Percentiles rank a stretch among this genome's conserved stretches.
Evolutionary conservation across 768 basidiomycete species (phyloP).

Genomic region (Fistulinella prunicolor): DNA sequence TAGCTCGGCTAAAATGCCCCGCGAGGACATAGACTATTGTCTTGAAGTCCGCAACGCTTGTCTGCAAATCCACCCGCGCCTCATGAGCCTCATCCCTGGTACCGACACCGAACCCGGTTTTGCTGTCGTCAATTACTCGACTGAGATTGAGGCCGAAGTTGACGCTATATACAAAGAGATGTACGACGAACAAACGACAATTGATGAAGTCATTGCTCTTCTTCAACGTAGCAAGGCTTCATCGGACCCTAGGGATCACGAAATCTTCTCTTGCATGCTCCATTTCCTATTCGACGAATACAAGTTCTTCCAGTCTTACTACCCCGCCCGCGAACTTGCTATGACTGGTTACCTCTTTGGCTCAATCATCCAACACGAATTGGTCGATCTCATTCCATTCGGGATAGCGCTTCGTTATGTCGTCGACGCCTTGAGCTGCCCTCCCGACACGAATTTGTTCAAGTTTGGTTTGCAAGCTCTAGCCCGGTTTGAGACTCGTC

Average conservation of each 20-base stretch:
- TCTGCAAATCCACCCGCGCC: constrained; percentile 90
- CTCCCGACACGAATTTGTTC: constrained; percentile 90
- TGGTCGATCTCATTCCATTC: constrained; percentile 91
- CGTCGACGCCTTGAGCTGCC: constrained; percentile 87
- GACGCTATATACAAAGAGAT: constrained; percentile 96
- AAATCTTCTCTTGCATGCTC: constrained; percentile 99
- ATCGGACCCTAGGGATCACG: constrained; percentile 80
- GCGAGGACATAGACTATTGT: constrained; percentile 80
- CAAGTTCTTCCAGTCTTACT: constrained; percentile 97
- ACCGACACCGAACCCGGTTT: constrained; percentile 90
- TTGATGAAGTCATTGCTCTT: constrained; percentile 90
- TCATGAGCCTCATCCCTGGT: constrained; percentile 89
- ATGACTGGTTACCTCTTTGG: constrained; percentile 98
- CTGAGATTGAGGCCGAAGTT: constrained; percentile 90
- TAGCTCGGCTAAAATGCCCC: constrained; percentile 71
- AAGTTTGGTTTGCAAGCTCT: constrained; percentile 94
- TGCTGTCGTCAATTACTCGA: constrained; percentile 79
- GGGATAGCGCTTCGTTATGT: constrained; percentile 97
- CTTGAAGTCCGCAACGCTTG: constrained; percentile 91
- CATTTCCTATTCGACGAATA: constrained; percentile 99
- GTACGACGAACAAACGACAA: constrained; percentile 93
- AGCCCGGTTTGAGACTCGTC: constrained; percentile 77
- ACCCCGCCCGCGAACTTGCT: constrained; percentile 87
- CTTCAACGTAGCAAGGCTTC: constrained; percentile 86
- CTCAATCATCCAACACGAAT: constrained; percentile 88